A percentile compares a stretch with the other conserved stretches of the same genome.
Evolutionary conservation across 2,329 filamentous ascomycete species (phyloP).

Genomic region (Colletotrichum truncatum): DNA sequence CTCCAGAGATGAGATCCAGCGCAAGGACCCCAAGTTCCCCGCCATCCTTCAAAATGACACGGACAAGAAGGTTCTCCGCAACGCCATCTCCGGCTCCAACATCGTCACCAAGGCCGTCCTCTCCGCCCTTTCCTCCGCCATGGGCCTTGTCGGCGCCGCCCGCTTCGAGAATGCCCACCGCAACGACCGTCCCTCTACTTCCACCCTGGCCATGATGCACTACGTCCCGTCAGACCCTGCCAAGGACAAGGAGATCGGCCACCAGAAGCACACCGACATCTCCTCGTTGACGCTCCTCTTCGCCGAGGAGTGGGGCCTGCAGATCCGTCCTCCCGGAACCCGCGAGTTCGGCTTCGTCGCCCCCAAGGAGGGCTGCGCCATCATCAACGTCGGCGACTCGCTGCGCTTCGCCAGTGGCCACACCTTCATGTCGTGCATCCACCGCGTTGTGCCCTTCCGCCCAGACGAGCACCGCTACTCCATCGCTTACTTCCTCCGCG

Average conservation of each 20-base stretch:
- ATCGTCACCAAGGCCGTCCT: slow-evolving; percentile 60
- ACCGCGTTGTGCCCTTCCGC: slow-evolving; percentile 64
- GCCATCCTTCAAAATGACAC: slow-evolving; percentile 57
- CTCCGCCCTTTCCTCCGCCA: slow-evolving; percentile 55
- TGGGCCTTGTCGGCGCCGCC: slow-evolving; percentile 52
- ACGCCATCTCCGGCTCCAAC: slow-evolving; percentile 59
- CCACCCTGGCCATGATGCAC: slow-evolving; percentile 64
- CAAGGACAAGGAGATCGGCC: slow-evolving; percentile 54
- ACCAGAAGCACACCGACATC: slow-evolving; percentile 68
- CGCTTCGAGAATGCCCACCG: slow-evolving; percentile 62
- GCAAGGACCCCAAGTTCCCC: slow-evolving; percentile 54
- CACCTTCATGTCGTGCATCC: slow-evolving; percentile 65
- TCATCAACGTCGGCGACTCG: slow-evolving; percentile 68
- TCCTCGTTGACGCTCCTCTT: slow-evolving; percentile 64
- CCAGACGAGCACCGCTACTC: slow-evolving; percentile 56
- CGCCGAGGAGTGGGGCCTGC: slow-evolving; percentile 65
- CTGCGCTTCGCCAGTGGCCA: slow-evolving; percentile 63
- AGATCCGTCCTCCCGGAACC: slow-evolving; percentile 58
- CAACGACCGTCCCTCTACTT: slow-evolving; percentile 58
- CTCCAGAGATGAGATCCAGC: slow-evolving; percentile 59
- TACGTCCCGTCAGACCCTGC: slow-evolving; percentile 56
- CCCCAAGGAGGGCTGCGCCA: slow-evolving; percentile 59
- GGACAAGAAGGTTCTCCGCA: slow-evolving; percentile 57
- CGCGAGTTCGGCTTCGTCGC: slow-evolving; percentile 62
- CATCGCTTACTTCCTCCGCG: slow-evolving; percentile 66